Evolutionary conservation across 2,329 filamentous ascomycete genomes (phyloP).

Genomic region (Septoria linicola): DNA sequence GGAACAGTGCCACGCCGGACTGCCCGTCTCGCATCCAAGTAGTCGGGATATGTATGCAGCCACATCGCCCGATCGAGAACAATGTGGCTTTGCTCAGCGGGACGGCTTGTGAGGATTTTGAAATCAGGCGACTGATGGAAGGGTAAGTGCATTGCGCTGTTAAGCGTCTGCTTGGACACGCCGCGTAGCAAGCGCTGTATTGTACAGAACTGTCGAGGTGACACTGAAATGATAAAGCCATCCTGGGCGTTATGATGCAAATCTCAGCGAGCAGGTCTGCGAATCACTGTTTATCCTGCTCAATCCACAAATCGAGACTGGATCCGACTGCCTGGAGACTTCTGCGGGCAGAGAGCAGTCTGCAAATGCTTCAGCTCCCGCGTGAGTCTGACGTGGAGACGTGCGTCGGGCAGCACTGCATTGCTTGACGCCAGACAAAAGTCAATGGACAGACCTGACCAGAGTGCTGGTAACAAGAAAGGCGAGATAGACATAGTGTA

Average conservation of each 20-base stretch:
- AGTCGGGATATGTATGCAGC: not conserved
- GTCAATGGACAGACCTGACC: not conserved
- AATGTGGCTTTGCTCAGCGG: not conserved
- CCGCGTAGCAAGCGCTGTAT: not conserved
- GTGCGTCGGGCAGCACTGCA: too few relatives aligned
- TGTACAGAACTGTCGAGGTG: not conserved
- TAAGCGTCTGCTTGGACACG: not conserved
- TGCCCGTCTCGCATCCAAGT: slow-evolving; percentile 9
- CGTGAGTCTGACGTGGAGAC: too few relatives aligned
- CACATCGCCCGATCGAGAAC: slow-evolving; percentile 11
- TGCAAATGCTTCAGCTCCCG: too few relatives aligned
- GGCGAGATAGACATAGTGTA: too few relatives aligned
- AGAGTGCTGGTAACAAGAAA: too few relatives aligned
- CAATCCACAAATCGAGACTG: not conserved
- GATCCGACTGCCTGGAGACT: too few relatives aligned
- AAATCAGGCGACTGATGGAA: not conserved
- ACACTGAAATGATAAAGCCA: not conserved
- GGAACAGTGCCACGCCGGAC: not conserved
- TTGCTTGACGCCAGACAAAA: not conserved
- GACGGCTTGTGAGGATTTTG: not conserved
- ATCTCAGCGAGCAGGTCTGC: not conserved
- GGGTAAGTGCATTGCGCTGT: not conserved
- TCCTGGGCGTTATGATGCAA: not conserved
- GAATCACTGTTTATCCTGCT: not conserved
- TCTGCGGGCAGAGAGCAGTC: too few relatives aligned